Evolutionary conservation across 352 stramenopile genomes (phyloP), one percentile per base, ranked within the genome.

Genomic region (Phytophthora fragariae): DNA sequence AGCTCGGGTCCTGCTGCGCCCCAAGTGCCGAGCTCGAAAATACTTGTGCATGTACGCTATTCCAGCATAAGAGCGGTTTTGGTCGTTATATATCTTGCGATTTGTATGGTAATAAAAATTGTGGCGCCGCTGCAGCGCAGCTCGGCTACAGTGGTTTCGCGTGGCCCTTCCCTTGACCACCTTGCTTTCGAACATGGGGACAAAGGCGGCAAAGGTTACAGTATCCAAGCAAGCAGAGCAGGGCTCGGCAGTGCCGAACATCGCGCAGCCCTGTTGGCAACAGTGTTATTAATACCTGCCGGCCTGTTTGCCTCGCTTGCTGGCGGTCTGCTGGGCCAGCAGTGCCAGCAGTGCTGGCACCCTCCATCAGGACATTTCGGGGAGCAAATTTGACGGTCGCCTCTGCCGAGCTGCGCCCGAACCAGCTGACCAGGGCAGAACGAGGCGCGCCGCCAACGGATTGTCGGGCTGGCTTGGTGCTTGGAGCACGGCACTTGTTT

Each of bases 371-470:
- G 10, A 10, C 41, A 49, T 57, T 49, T 65, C 58, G 61, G 14
- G 21, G 50, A 19, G 33, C 59, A 55, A 27, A 24, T 64, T 55
- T 46, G 57, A 24, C 7, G 49, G 31, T 64, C 49, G 64, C 55
- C 56, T 71, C 55, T 71, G 33, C 64, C 55, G 17, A 63, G 47
- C 63, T 60, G 46, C 49, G 54, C 44, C 61, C 31, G 29, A 35
- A 37, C 29, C 53, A 63, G 52, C 44, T 63, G 63, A 27, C 17
- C 11, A 52, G 53, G 39, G 53, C 19, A 57, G 52, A 62, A 53
- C 53, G 39, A 57, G 31, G 52, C 63, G 46, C 9, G 44, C 19
- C 8, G 27, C 15, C 1, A 68, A 35, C 49, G 10, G 53, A 24
- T n/a, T 49, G 24, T 31, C 52, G 17, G 8, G 21, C 21, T n/a